Conservation (phyloP, 116 monocot genomes). For the Cymodocea nodosa region DNA sequence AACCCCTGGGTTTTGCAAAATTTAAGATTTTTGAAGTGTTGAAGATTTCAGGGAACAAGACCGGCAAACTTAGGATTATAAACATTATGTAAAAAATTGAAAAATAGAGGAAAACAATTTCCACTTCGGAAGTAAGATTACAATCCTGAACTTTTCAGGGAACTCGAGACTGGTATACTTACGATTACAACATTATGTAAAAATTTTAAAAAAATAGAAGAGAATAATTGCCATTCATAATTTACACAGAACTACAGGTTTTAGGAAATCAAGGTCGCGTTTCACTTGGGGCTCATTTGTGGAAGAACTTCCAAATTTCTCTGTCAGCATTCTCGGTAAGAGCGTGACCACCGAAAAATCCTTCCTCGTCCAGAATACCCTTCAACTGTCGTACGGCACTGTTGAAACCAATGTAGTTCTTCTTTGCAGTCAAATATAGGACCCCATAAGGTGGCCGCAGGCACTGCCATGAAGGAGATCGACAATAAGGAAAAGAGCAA, state of each 20-base stretch:
- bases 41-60: no score
- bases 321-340: conserved; percentile 46
- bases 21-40: no score
- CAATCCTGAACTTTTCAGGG: no score
- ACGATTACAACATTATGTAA: no score
- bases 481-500: no score
- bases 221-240: background rate
- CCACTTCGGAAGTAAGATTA: no score
- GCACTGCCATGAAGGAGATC: conserved; percentile 32
- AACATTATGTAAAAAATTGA: no score
- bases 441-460: conserved; percentile 87
- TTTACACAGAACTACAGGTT: background rate
- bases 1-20: no score
- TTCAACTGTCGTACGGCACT: conserved; percentile 44
- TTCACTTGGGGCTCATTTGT: conserved; percentile 26
- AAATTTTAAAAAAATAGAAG: conserved; percentile 1
- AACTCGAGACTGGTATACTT: no score
- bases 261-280: background rate
- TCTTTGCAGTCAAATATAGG: conserved; percentile 70
- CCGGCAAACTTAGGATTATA: no score
- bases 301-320: conserved; percentile 94
- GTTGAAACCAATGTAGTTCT: conserved; percentile 57
- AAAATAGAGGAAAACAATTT: no score
- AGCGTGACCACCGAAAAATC: conserved; percentile 50
- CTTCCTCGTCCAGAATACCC: conserved; percentile 67